Conservation (phyloP, 2,329 filamentous ascomycete genomes). For the Chrysosporium keratinophilum region DNA sequence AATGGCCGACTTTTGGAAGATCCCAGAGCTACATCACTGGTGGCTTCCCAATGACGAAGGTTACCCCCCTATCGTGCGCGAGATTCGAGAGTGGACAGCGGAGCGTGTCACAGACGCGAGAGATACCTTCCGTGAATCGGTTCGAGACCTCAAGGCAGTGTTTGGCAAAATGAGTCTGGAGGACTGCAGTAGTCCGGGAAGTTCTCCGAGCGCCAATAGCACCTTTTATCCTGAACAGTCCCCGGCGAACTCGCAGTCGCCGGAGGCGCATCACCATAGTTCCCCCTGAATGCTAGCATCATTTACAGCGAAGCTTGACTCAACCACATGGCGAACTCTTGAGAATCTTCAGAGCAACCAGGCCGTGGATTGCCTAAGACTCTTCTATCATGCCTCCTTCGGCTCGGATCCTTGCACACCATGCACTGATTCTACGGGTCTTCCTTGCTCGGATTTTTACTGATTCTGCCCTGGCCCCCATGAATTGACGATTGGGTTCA, state of each 20-base stretch:
- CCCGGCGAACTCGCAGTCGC: conserved; percentile 8
- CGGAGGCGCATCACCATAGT: neutral
- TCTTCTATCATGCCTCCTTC: no score
- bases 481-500: no score
- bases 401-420: no score
- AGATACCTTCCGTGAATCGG: conserved; percentile 48
- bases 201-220: conserved; percentile 19
- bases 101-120: conserved; percentile 54
- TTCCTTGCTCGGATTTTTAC: no score
- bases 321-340: neutral
- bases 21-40: conserved; percentile 64
- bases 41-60: conserved; percentile 81
- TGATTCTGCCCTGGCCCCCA: no score
- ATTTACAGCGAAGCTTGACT: neutral
- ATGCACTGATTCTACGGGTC: no score
- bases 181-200: conserved; percentile 28
- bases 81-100: conserved; percentile 69
- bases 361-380: no score
- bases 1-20: conserved; percentile 65
- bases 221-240: conserved; percentile 6
- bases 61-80: conserved; percentile 61
- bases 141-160: conserved; percentile 64
- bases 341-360: no score
- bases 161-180: conserved; percentile 54
- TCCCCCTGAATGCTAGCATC: neutral